Evolutionary conservation across 2,329 filamentous ascomycete species (phyloP).

Genomic region (Colletotrichum echinochloae): DNA sequence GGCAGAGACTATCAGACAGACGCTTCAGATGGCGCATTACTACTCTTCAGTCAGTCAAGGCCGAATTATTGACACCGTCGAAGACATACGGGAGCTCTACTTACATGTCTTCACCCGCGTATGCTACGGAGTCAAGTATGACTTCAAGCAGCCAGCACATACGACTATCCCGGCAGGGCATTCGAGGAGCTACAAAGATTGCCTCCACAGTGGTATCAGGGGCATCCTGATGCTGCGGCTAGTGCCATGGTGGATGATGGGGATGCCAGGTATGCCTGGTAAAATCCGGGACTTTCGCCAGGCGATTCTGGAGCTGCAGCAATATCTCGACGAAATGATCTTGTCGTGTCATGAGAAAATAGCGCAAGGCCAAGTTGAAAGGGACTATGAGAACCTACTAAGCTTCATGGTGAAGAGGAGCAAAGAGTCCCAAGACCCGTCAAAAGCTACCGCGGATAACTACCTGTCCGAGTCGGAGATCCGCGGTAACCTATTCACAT

Average conservation of each 20-base stretch:
- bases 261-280: not conserved
- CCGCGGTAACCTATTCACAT: slow-evolving; percentile 9
- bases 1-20: slow-evolving; percentile 5
- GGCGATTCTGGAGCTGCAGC: not conserved
- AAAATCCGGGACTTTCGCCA: not conserved
- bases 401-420: slow-evolving; percentile 6
- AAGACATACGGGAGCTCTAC: slow-evolving; percentile 9
- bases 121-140: not conserved
- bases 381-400: not conserved
- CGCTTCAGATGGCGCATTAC: not conserved
- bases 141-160: slow-evolving; percentile 5
- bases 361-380: not conserved
- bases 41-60: not conserved
- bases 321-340: slow-evolving; percentile 14
- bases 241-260: not conserved
- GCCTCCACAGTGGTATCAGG: not conserved
- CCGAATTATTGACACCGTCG: not conserved
- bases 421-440: not conserved
- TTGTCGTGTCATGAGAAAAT: not conserved
- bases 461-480: not conserved
- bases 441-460: too few species aligned
- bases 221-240: not conserved
- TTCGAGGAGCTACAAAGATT: not conserved
- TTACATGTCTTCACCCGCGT: slow-evolving; percentile 2
- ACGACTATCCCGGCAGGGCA: not conserved